Evolutionary conservation across 179 eudicot genomes (phyloP).

Genomic region (Beta corolliflora): DNA sequence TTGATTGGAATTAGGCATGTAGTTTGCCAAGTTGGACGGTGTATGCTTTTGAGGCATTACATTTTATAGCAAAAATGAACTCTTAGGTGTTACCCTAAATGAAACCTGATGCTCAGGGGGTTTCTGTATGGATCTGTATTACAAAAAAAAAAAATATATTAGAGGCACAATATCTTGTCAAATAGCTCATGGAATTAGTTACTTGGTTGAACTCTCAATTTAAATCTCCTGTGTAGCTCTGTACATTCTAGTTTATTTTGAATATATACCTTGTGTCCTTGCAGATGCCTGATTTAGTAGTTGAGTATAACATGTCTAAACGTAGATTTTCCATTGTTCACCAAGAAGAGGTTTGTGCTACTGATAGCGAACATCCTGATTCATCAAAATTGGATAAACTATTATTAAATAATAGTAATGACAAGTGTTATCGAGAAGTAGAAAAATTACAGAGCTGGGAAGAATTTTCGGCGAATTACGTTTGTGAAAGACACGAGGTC

Average conservation of each 20-base stretch:
- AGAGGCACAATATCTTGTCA: not conserved
- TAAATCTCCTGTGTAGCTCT: not conserved
- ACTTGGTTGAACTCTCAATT: not conserved
- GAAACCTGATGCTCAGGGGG: not conserved
- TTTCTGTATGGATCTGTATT: not conserved
- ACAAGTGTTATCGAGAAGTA: slow-evolving; percentile 25
- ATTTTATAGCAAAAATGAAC: not conserved
- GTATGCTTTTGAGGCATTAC: not conserved
- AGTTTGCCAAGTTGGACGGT: not conserved
- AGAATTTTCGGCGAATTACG: slow-evolving; percentile 54
- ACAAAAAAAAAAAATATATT: not conserved
- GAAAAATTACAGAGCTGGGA: slow-evolving; percentile 44
- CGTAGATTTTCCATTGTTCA: slow-evolving; percentile 57
- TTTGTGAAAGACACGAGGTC: slow-evolving; percentile 68
- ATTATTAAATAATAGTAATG: slow-evolving; percentile 18
- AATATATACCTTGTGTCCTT: slow-evolving; percentile 10
- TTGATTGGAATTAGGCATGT: not conserved
- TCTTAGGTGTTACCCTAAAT: no score
- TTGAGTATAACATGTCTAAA: slow-evolving; percentile 81
- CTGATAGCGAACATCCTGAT: slow-evolving; percentile 23
- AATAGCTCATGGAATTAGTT: not conserved
- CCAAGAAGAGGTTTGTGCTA: slow-evolving; percentile 71
- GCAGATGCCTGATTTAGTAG: slow-evolving; percentile 85
- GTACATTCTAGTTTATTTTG: slow-evolving; percentile 9
- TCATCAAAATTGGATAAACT: slow-evolving; percentile 25